Evolutionary conservation across 495 filamentous ascomycete species (phyloP).

Genomic region (Penicilliopsis zonata): DNA sequence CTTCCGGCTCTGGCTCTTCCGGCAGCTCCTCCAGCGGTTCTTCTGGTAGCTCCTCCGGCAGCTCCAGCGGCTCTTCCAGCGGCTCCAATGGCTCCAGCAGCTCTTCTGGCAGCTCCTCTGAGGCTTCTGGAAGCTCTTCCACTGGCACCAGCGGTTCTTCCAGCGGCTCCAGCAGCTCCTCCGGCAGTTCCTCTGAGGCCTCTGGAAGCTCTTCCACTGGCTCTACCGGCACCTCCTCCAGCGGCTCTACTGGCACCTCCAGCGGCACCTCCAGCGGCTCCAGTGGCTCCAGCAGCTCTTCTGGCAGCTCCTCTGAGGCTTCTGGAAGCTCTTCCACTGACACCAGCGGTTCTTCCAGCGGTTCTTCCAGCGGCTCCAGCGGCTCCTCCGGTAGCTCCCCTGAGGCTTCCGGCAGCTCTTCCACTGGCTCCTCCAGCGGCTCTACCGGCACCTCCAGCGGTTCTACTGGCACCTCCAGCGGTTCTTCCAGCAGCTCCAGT

Average conservation of each 20-base stretch:
- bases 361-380: neutral
- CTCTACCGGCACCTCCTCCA: no score
- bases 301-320: slow-evolving; percentile 1
- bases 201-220: no score
- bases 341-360: neutral
- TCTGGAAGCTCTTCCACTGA: slow-evolving; percentile 1
- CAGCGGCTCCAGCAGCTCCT: neutral
- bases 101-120: neutral
- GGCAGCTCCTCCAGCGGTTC: no score
- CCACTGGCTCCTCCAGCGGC: no score
- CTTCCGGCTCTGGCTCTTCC: no score
- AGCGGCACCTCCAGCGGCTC: no score
- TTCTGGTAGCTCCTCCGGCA: no score
- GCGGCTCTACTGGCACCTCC: no score
- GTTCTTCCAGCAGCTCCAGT: neutral
- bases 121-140: slow-evolving; percentile 1
- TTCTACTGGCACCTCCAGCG: no score
- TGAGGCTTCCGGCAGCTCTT: no score
- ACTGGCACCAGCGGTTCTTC: neutral
- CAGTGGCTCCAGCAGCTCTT: neutral
- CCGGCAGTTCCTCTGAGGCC: slow-evolving; percentile 2
- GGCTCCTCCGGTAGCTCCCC: slow-evolving; percentile 1
- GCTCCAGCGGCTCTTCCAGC: no score
- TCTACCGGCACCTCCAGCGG: no score
- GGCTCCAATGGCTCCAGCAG: neutral